A percentile compares a stretch with the other conserved stretches of the same genome.
These are phyloP conservation scores for Leucogyrophana mollusca DNA, from an alignment of 768 basidiomycete genomes.

Conservation along the genomic window DNA sequence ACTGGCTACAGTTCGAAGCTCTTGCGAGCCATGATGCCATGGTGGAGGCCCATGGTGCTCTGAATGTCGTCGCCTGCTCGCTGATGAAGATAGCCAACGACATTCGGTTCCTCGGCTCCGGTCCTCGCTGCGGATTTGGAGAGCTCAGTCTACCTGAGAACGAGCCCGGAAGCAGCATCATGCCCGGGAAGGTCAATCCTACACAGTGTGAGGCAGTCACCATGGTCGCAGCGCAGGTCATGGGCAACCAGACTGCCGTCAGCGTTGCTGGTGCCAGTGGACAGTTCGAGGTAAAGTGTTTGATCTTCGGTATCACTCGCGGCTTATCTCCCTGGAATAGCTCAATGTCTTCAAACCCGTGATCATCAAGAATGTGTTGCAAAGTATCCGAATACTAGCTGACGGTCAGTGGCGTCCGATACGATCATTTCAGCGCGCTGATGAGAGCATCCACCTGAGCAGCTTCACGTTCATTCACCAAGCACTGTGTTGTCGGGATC, in stretches of 20 bases:
- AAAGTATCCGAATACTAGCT: conserved; percentile 89
- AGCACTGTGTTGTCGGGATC: conserved; percentile 96
- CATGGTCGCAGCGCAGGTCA: conserved; percentile 98
- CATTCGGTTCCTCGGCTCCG: conserved; percentile 95
- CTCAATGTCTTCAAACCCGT: conserved; percentile 99
- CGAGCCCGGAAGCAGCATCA: conserved; percentile 98
- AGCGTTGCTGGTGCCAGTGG: conserved; percentile 92
- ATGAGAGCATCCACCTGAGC: conserved; percentile 12
- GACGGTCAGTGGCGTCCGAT: conserved; percentile 60
- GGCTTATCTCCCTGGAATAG: conserved; percentile 36
- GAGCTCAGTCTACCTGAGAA: conserved; percentile 96
- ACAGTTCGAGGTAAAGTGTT: conserved; percentile 84
- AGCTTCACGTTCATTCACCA: conserved; percentile 92
- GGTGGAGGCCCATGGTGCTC: conserved; percentile 94
- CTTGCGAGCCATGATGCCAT: conserved; percentile 98
- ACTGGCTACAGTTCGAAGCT: conserved; percentile 78
- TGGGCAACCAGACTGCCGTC: conserved; percentile 94
- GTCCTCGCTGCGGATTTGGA: conserved; percentile 95
- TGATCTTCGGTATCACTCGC: conserved; percentile 5
- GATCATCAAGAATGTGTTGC: conserved; percentile 96
- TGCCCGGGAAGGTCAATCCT: conserved; percentile 99
- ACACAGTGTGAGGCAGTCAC: conserved; percentile 99
- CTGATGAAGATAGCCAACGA: conserved; percentile 99
- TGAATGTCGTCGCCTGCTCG: conserved; percentile 95
- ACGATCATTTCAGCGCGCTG: conserved; percentile 1